Evolutionary conservation across 345 rosid genomes (phyloP), one percentile per base, ranked within the genome.

Genomic region (Lepidium aucheri): DNA sequence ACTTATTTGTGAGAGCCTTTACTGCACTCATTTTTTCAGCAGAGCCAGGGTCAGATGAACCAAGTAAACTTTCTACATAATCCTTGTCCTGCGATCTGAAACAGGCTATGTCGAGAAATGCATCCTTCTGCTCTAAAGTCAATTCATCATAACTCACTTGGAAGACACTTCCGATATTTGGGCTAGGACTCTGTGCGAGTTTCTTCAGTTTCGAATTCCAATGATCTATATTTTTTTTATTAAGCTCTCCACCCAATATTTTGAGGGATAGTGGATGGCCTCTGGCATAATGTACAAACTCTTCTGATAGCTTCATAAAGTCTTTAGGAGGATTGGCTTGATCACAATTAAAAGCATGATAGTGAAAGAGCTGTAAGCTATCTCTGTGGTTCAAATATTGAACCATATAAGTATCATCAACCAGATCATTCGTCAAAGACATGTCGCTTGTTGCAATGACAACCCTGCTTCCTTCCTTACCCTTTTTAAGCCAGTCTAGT

Each of bases 181-280:
- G 14, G 20, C 52, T 24, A 14, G 62, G 60, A 38, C 28, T 40
- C 5, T 16, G 26, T 22, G 47, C 49, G 7, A 64, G 44, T 16
- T 51, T 72, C 1, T 28, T 52, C 13, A 71, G 12, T 2, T 53
- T 44, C 6, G 66, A 26, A 36, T 55, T 47, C 85, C 79, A 72
- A 10, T 65, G 38, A 6, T 8, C 8, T 4, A 12, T 15, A 11
- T 4, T 28, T 39, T 52, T 59, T 10, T 35, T 24, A 0, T n/a
- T 12, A 4, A 79, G 63, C 35, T 33, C 59, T 2, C 49, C 26
- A 0, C 81, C 79, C 22, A 79, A 12, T 12, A 77, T 60, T 55
- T 65, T 60, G 13, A 81, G 73, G n/a, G 79, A 74, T 22, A 79
- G 30, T 4, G 79, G 85, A 40, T 73, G 35, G 0, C 85, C 83